phyloP scores from a whole-genome alignment of 176 grass and related monocot species.

The Aegilops umbellulata region DNA sequence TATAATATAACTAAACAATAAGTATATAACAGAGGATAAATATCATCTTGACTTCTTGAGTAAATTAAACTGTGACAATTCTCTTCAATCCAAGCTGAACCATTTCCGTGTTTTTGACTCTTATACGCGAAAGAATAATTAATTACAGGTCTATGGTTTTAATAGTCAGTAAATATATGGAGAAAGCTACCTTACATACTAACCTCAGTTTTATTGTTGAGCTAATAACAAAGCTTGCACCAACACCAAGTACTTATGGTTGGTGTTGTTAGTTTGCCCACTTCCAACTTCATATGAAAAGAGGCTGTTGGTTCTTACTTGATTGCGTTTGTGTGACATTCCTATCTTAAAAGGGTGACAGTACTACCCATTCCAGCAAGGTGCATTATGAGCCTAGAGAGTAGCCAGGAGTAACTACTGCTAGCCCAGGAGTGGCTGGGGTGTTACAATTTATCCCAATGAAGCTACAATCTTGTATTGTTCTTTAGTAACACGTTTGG shows the following conservation, averaged over 20 bases:
- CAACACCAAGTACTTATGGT: not conserved
- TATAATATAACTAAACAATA: not conserved
- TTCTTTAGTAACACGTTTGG: not conserved
- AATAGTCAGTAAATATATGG: not conserved
- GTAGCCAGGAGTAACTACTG: no score
- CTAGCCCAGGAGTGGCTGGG: no score
- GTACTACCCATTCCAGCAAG: no score
- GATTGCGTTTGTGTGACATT: not conserved
- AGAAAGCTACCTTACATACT: not conserved
- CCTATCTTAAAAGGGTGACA: no score
- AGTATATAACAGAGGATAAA: not conserved
- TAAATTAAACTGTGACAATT: not conserved
- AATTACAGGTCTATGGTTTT: not conserved
- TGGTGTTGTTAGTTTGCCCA: not conserved
- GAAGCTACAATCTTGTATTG: slow-evolving; percentile 11
- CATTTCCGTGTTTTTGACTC: not conserved
- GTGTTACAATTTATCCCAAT: not conserved
- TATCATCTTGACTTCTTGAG: not conserved
- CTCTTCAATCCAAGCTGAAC: not conserved
- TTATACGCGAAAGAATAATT: not conserved
- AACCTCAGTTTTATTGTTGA: not conserved
- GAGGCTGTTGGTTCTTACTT: not conserved
- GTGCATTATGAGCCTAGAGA: no score
- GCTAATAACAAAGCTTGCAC: not conserved
- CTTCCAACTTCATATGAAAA: not conserved